Evolutionary conservation across 208 protist species (phyloP).

Genomic region (Histomonas meleagridis): DNA sequence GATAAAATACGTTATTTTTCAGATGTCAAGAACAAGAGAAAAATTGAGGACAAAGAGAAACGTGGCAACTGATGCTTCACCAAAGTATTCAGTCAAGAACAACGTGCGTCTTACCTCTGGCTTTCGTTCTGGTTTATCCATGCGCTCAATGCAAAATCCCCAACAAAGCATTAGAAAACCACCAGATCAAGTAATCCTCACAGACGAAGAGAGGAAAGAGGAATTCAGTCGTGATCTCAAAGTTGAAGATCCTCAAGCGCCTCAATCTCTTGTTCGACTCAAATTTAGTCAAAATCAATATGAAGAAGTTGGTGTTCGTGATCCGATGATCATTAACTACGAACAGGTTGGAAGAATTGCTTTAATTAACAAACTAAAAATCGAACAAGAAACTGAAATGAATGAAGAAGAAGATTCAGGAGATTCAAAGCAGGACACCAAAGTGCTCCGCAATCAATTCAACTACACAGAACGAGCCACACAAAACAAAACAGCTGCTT

Average conservation of each 20-base stretch:
- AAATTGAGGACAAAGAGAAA: too few species aligned
- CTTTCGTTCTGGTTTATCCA: not conserved
- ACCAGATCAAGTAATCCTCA: not conserved
- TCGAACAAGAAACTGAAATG: not conserved
- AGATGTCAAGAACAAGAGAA: too few species aligned
- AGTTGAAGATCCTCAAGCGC: constrained; percentile 3
- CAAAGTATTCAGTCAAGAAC: too few species aligned
- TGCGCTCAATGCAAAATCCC: not conserved
- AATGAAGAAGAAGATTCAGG: not conserved
- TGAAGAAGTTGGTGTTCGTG: not conserved
- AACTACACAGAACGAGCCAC: constrained; percentile 1
- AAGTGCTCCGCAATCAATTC: constrained; percentile 30
- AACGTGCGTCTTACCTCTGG: too few species aligned
- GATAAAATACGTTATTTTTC: too few species aligned
- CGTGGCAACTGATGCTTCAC: too few species aligned
- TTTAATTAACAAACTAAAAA: not conserved
- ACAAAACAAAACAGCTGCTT: not conserved
- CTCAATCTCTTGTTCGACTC: not conserved
- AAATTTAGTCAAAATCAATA: not conserved
- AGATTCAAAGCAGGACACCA: not conserved
- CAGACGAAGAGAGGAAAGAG: not conserved
- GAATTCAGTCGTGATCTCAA: not conserved
- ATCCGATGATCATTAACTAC: not conserved
- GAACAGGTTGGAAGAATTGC: not conserved
- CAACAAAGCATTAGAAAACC: not conserved